Evolutionary conservation across 345 rosid species (phyloP), one percentile per base, ranked within the genome.

Genomic region (Brassica napus): DNA sequence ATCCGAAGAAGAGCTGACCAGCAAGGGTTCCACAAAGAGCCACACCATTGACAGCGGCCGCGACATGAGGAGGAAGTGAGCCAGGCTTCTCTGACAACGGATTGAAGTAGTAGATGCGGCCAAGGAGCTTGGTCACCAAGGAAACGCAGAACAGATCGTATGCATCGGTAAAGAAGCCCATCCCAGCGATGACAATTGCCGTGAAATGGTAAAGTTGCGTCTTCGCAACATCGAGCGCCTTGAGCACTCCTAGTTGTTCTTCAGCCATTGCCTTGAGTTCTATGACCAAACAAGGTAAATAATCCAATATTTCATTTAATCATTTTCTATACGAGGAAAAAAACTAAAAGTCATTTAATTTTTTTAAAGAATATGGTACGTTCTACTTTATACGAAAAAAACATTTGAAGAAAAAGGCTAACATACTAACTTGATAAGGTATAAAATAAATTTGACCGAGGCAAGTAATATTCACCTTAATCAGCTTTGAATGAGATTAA

Each of bases 71-170:
- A 0, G 88, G 88, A 6, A 86, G 76, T 0, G 79, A 7, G 39
- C 89, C 86, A 9, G 86, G 86, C 49, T 81, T 81, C 0, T 0
- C 21, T 30, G 84, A 74, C 14, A 15, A 65, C 0, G 72, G 77
- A 1, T 62, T 28, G 70, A 81, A 80, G 79, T 86, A 86, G 77
- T 86, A 86, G 15, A 86, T 4, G 0, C 87, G 86, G 18, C 89
- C 86, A 59, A 86, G 89, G 23, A 86, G 70, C 59, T 79, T 84
- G 6, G 83, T 80, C 74, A 84, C 86, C 1, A 80, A 4, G 2
- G 86, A 84, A 0, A 86, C 81, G 14, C 87, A 82, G 8, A 86
- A 86, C 0, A 86, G 89, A 76, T 86, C 87, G 18, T 84, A 86
- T 0, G 89, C 87, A 24, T 81, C 87, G 0, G 86, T 84, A 71